These are phyloP conservation scores for Oidiodendron maius DNA, from an alignment of 495 filamentous ascomycete species.

Conservation along the genomic window DNA sequence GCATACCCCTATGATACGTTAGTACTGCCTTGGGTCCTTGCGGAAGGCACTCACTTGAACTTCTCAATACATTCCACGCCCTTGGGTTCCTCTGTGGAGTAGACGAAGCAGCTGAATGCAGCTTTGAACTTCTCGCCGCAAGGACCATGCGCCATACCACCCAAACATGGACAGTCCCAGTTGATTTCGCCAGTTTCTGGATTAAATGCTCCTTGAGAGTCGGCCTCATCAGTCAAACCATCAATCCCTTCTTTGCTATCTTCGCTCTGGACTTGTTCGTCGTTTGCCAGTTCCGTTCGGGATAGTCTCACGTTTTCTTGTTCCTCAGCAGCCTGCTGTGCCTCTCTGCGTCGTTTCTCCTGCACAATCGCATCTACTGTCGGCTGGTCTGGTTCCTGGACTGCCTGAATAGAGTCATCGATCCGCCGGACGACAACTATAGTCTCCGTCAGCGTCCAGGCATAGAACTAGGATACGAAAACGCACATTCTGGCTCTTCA, in stretches of 20 bases:
- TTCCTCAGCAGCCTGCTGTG: slow-evolving; percentile 22
- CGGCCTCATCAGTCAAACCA: slow-evolving; percentile 73
- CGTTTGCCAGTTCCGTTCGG: slow-evolving; percentile 11
- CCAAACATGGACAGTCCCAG: slow-evolving; percentile 97
- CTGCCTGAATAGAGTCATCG: slow-evolving; percentile 19
- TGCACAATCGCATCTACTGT: slow-evolving; percentile 45
- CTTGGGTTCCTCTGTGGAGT: slow-evolving; percentile 91
- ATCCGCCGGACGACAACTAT: slow-evolving; percentile 17
- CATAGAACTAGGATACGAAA: background rate
- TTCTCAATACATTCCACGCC: slow-evolving; percentile 97
- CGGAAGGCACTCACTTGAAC: slow-evolving; percentile 69
- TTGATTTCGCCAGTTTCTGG: slow-evolving; percentile 99
- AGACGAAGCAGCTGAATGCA: slow-evolving; percentile 97
- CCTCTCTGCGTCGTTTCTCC: slow-evolving; percentile 38
- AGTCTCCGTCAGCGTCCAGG: background rate
- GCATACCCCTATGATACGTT: slow-evolving; percentile 65
- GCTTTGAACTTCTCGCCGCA: slow-evolving; percentile 92
- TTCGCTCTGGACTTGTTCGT: slow-evolving; percentile 12
- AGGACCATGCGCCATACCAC: slow-evolving; percentile 94
- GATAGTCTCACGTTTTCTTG: slow-evolving; percentile 19
- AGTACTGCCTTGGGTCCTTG: slow-evolving; percentile 12
- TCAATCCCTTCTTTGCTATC: slow-evolving; percentile 30
- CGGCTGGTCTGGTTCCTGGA: slow-evolving; percentile 31
- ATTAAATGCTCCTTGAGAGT: slow-evolving; percentile 87
- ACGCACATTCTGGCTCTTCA: slow-evolving; percentile 67